These are phyloP conservation scores for Volvariella surrecta DNA, from an alignment of 1,284 basidiomycete species.

Conservation along the genomic window DNA sequence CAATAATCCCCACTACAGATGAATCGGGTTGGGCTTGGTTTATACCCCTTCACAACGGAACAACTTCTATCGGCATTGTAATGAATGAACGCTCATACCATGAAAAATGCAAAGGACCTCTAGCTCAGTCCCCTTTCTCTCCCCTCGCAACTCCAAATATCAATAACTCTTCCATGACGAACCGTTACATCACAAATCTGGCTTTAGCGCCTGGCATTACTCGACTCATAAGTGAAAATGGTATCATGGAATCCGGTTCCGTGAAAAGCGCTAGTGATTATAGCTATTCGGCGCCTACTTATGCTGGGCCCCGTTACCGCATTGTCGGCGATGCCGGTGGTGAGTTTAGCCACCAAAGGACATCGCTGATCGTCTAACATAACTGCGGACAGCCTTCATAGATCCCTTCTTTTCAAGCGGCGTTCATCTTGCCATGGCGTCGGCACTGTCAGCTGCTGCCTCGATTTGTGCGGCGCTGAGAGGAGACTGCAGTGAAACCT, in stretches of 20 bases:
- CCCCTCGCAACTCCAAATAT: constrained; percentile 17
- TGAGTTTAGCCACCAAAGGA: constrained; percentile 17
- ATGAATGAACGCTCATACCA: constrained; percentile 51
- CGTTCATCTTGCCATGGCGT: constrained; percentile 59
- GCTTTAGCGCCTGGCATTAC: constrained; percentile 45
- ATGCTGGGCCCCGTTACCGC: constrained; percentile 51
- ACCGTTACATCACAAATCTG: constrained; percentile 42
- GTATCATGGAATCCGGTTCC: constrained; percentile 35
- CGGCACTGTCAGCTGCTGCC: constrained; percentile 54
- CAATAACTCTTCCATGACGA: constrained; percentile 23
- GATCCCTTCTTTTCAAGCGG: constrained; percentile 71
- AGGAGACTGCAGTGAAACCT: constrained; percentile 42
- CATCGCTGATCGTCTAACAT: not conserved
- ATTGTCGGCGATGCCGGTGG: constrained; percentile 71
- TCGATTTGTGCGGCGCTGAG: constrained; percentile 54
- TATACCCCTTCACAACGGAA: constrained; percentile 63
- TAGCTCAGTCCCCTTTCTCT: constrained; percentile 28
- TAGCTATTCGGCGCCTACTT: constrained; percentile 58
- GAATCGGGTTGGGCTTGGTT: constrained; percentile 75
- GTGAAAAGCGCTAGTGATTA: constrained; percentile 47
- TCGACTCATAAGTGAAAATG: constrained; percentile 43
- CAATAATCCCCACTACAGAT: constrained; percentile 30
- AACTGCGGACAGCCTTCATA: constrained; percentile 45
- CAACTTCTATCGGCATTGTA: constrained; percentile 64
- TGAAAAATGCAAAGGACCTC: constrained; percentile 26